Evolutionary conservation across 2,329 filamentous ascomycete genomes (phyloP), one percentile per base, ranked within the genome.

Genomic region (Elsinoe perseae): DNA sequence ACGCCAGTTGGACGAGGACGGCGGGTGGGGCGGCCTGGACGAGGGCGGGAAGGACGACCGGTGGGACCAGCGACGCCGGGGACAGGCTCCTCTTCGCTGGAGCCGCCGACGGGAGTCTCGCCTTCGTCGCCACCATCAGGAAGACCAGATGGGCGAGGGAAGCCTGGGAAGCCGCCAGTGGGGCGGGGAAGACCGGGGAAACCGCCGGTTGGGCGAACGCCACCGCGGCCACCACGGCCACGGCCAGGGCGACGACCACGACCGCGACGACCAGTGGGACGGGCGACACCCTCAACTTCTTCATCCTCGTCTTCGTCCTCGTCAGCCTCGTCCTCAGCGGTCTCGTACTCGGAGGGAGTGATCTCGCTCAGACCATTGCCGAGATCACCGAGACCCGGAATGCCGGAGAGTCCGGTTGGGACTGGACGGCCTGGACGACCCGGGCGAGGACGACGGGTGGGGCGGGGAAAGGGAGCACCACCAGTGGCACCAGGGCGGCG

Each of bases 221-320:
- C 23, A 16, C 44, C 23, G n/a, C 44, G 44, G 44, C 44, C 40
- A 44, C 28, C 16, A 28, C 27, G 28, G n/a, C 28, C 23, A 12
- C 43, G 23, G 14, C 12, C 12, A 18, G 10, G 25, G 46, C 16
- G 25, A 21, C 20, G 42, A 21, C 42, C 42, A 23, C 16, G 42
- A 4, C 46, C 36, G n/a, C 14, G 36, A 36, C 48, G 48, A 36
- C 48, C 48, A 52, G 48, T 52, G 30, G 30, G 48, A 36, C 48
- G 48, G 30, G 48, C 48, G 28, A 20, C 48, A n/a, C 48, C 48
- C 2, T 28, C 25, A 27, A 50, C 9, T 9, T 20, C 25, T 50
- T 16, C 30, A 28, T 52, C 48, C 2, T 34, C 20, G 12, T 20
- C 48, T 28, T 36, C 48, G 3, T 43, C 40, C 14, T 20, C 18